phyloP scores from a whole-genome alignment of 139 green algal genomes.

The Chlorella sp. region DNA sequence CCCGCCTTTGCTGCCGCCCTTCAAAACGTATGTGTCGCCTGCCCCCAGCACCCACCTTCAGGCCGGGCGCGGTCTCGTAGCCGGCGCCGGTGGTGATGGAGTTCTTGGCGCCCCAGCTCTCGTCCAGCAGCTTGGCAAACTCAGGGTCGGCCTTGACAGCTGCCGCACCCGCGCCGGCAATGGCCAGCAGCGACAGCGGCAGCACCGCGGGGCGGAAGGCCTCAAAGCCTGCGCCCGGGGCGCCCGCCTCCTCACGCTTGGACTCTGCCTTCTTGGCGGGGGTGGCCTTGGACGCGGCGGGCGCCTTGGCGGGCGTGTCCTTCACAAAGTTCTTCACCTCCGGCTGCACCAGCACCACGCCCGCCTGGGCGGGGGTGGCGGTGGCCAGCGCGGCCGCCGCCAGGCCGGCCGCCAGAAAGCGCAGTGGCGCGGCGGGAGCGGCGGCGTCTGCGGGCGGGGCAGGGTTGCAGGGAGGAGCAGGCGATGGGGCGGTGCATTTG shows the following conservation, averaged over 20 bases:
- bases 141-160: conserved; percentile 24
- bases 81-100: conserved; percentile 12
- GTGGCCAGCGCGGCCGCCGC: conserved; percentile 10
- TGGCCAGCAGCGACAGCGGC: conserved; percentile 23
- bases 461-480: background rate
- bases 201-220: conserved; percentile 23
- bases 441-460: background rate
- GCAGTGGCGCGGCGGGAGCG: conserved; percentile 14
- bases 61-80: conserved; percentile 35
- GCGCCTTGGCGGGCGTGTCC: background rate
- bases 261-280: conserved; percentile 44
- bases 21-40: too few relatives aligned
- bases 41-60: conserved; percentile 19
- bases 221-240: conserved; percentile 30
- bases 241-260: conserved; percentile 35
- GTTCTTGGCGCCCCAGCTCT: conserved; percentile 18
- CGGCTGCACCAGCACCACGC: conserved; percentile 39
- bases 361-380: conserved; percentile 26
- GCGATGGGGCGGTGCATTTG: too few relatives aligned
- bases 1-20: too few relatives aligned
- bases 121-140: conserved; percentile 30
- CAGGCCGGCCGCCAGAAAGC: conserved; percentile 29
- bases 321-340: conserved; percentile 55
- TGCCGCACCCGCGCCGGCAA: conserved; percentile 19
- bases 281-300: background rate